Percentiles rank a stretch among this genome's conserved stretches.
These are phyloP conservation scores for Diutina scorzettiae DNA, from an alignment of 1,139 yeast genomes.

Conservation along the genomic window DNA sequence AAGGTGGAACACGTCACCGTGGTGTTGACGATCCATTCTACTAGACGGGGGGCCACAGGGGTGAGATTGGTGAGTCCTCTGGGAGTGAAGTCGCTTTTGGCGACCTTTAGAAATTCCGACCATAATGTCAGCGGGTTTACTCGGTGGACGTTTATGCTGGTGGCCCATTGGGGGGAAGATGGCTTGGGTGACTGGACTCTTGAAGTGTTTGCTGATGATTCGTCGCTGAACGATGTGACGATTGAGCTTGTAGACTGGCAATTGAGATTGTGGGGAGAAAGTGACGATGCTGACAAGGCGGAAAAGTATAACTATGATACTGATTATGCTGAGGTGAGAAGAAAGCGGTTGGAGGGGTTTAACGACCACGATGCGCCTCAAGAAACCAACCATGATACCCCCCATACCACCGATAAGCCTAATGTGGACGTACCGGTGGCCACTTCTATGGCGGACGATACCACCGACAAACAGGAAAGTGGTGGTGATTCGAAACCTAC, in stretches of 20 bases:
- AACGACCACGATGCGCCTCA: not conserved
- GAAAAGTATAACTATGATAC: slow-evolving; percentile 28
- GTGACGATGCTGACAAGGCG: slow-evolving; percentile 51
- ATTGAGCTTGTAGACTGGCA: slow-evolving; percentile 54
- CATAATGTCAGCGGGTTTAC: slow-evolving; percentile 43
- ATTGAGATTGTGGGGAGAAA: slow-evolving; percentile 72
- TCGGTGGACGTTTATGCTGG: slow-evolving; percentile 94
- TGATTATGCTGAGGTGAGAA: slow-evolving; percentile 22
- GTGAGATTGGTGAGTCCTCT: slow-evolving; percentile 62
- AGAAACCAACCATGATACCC: not conserved
- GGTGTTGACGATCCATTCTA: slow-evolving; percentile 56
- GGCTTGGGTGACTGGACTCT: slow-evolving; percentile 80
- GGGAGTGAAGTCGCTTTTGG: slow-evolving; percentile 65
- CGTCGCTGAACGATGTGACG: slow-evolving; percentile 23
- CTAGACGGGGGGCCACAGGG: slow-evolving; percentile 58
- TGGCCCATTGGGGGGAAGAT: slow-evolving; percentile 93
- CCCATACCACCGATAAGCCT: slow-evolving; percentile 1
- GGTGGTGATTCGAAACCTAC: not conserved
- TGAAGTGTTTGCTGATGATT: slow-evolving; percentile 32
- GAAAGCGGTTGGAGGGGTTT: slow-evolving; percentile 7
- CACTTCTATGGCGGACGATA: not conserved
- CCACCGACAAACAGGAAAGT: not conserved
- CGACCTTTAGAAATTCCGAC: slow-evolving; percentile 59
- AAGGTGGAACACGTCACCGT: slow-evolving; percentile 81
- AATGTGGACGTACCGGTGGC: not conserved